Conservation (phyloP, 2,329 filamentous ascomycete genomes). For the Phaeosphaeria sp. region DNA sequence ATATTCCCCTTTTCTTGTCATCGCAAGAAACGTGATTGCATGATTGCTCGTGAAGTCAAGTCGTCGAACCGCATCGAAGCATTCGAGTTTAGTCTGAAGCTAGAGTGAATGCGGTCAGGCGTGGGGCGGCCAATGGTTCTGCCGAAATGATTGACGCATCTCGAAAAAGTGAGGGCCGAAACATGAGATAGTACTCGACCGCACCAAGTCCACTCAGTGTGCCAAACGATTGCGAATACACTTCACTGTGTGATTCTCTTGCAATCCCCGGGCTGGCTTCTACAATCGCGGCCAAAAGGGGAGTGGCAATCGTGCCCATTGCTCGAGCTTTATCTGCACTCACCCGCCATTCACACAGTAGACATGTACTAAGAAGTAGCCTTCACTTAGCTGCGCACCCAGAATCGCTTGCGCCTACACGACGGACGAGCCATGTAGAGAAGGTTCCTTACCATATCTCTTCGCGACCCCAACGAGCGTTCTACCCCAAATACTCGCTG, state of each 20-base stretch:
- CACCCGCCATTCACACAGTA: neutral
- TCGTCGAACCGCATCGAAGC: too few relatives aligned
- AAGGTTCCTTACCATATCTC: neutral
- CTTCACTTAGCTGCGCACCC: neutral
- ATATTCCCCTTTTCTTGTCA: too few relatives aligned
- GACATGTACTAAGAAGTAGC: neutral
- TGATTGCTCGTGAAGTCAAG: too few relatives aligned
- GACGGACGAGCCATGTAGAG: neutral
- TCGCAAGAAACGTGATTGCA: too few relatives aligned
- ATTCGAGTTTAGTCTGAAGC: neutral
- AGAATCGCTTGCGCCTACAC: neutral
- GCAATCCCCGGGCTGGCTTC: neutral
- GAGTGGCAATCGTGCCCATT: neutral
- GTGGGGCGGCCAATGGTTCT: neutral
- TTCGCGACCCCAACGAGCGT: neutral
- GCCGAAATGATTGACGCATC: constrained; percentile 13
- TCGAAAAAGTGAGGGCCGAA: constrained; percentile 10
- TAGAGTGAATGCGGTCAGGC: neutral
- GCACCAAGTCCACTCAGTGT: neutral
- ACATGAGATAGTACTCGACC: neutral
- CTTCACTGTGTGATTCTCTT: neutral
- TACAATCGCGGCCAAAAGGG: neutral
- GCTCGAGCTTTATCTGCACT: neutral
- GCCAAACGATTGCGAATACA: neutral
- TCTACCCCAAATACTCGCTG: neutral